Base-by-base conservation (phyloP, 257 asterid species). In the Solanum pennellii region DNA sequence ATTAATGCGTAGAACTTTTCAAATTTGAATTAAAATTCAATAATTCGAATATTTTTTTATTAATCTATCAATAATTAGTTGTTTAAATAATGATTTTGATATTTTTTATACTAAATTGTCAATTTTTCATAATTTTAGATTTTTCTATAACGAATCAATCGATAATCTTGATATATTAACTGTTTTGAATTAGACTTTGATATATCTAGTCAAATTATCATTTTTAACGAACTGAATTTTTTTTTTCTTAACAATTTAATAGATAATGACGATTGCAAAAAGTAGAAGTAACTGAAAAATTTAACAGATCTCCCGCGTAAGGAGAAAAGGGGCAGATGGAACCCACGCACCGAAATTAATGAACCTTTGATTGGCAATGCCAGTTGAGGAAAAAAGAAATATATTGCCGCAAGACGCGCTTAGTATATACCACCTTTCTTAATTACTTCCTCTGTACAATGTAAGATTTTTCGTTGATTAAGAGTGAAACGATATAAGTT, bases 361-460 rank as follows among this genome's bases (percentile, higher is more conserved):
- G 86, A 59, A 21, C 41, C 9, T 20, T 25, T 27, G 5, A 44
- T n/a, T 79, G 33, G 14, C 65, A 45, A 79, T 79, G 56, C 25
- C 3, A 45, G 10, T 45, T 9, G 27, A 27, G 41, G 16, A 1
- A 47, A 49, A 52, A 52, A 1, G 18, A 16, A 6, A 52, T 4
- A 5, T 2, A 73, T 59, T 87, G 87, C 66, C 90, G 92, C 37
- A 12, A 10, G 56, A 91, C 93, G 93, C 94, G 95, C 91, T 89
- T 52, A 18, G n/a, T 18, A 52, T 60, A 60, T 52, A 16, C 49
- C 27, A 15, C n/a, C 83, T 77, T 44, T 47, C 66, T 79, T 79
- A 52, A 60, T 21, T 13, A 45, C 31, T 45, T 52, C 62, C 3
- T 6, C 62, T 18, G 62, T 52, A 4, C 11, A 10, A 52, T 18